Percentiles rank a stretch among this genome's conserved stretches.
These are phyloP conservation scores for Pseudotsuga menziesii DNA, from an alignment of 75 land plant species.

Conservation along the genomic window DNA sequence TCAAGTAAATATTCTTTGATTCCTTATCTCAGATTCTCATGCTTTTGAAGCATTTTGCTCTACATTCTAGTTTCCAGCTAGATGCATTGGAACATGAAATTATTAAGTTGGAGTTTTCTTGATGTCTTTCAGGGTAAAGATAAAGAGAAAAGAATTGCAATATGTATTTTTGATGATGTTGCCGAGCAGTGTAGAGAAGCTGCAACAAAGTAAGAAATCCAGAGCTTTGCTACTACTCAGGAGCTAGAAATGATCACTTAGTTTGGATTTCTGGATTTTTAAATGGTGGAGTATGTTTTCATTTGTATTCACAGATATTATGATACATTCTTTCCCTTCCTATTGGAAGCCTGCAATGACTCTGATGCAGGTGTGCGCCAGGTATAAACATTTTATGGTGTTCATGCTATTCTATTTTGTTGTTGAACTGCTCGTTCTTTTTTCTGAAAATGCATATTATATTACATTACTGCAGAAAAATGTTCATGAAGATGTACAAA, in stretches of 20 bases:
- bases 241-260: not conserved
- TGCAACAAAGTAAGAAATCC: conserved; percentile 50
- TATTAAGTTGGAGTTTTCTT: too few relatives aligned
- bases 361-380: conserved; percentile 65
- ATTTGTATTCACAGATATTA: conserved; percentile 47
- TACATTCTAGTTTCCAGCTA: too few relatives aligned
- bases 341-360: conserved; percentile 75
- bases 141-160: conserved; percentile 73
- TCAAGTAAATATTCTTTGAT: too few relatives aligned
- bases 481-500: too few relatives aligned
- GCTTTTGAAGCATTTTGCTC: too few relatives aligned
- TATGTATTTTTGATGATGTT: conserved; percentile 86
- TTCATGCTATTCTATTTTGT: not conserved
- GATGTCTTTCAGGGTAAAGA: conserved; percentile 17
- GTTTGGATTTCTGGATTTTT: not conserved
- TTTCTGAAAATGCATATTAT: too few relatives aligned
- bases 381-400: conserved; percentile 21
- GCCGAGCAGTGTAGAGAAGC: conserved; percentile 76
- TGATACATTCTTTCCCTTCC: conserved; percentile 74
- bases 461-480: too few relatives aligned
- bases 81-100: too few relatives aligned
- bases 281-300: not conserved
- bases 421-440: too few relatives aligned
- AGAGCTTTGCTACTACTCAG: not conserved
- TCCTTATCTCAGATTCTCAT: too few relatives aligned